Evolutionary conservation across 2,329 filamentous ascomycete genomes (phyloP), one percentile per base, ranked within the genome.

Genomic region (Cercospora zeae-maydis): DNA sequence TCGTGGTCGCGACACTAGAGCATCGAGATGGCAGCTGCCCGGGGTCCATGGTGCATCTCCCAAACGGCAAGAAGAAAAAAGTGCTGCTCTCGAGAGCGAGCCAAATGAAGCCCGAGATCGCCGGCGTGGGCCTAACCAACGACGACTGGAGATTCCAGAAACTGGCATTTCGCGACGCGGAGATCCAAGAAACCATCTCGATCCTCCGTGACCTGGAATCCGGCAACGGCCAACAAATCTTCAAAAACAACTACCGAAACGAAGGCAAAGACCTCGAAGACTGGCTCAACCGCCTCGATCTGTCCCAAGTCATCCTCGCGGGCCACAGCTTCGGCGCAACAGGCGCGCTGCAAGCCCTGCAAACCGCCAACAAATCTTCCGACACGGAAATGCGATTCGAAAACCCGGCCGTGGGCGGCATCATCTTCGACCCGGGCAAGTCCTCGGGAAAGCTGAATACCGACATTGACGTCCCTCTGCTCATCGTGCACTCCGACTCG

Each of bases 261-360:
- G 83, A 82, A 71, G 83, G 79, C 42, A 70, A 69, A 11, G 73
- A 74, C 63, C 78, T 86, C 0, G 66, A 74, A 1, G 72, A 75
- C 9, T 88, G 85, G 79, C 71, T 77, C 21, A 73, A 75, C 58
- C 80, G 84, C 4, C 79, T 89, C 4, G 79, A 87, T 71, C 76
- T 82, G 31, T 75, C 79, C 31, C 78, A 81, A 39, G 79, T 86
- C 67, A 79, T 83, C 49, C 79, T 88, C 8, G 83, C 78, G 2
- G 86, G 86, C 0, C 86, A 88, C 71, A 87, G 84, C 0, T 88
- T 86, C 74, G 86, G 86, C 47, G 86, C 86, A 2, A 88, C 86
- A 0, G 81, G 83, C 2, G 85, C 84, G 0, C 77, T 88, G 16
- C 84, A 86, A 63, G 82, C 83, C 3, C 77, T 88, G 6, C 81